A percentile compares a stretch with the other conserved stretches of the same genome.
These are phyloP conservation scores for Eutrema japonicum DNA, from an alignment of 345 rosid genomes.

Conservation along the genomic window DNA sequence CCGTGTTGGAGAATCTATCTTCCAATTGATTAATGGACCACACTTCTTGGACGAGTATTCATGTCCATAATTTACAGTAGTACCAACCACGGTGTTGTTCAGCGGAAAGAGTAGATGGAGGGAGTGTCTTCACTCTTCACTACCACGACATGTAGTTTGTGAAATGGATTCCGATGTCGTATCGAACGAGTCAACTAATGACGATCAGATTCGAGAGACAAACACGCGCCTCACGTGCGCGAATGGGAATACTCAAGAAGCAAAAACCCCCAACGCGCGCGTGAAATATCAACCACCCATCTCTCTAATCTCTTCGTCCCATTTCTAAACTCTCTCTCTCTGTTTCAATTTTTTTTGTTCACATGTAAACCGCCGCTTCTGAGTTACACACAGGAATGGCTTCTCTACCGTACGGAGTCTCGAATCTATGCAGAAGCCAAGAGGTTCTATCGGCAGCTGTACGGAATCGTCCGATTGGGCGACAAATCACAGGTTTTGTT, in stretches of 20 bases:
- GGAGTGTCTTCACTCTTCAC: too few relatives aligned
- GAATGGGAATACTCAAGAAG: not conserved
- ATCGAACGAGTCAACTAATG: too few relatives aligned
- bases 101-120: too few relatives aligned
- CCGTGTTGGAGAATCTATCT: too few relatives aligned
- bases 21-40: too few relatives aligned
- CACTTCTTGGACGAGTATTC: too few relatives aligned
- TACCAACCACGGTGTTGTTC: too few relatives aligned
- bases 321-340: too few relatives aligned
- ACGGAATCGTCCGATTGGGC: constrained; percentile 28
- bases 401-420: constrained; percentile 38
- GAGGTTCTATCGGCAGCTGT: constrained; percentile 22
- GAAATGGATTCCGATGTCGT: too few relatives aligned
- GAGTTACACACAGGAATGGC: constrained; percentile 32
- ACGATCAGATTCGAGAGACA: too few relatives aligned
- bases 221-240: constrained; percentile 9
- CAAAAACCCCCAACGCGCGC: constrained; percentile 6
- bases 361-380: constrained; percentile 15
- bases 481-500: constrained; percentile 14
- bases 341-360: not conserved
- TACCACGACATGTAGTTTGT: too few relatives aligned
- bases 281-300: constrained; percentile 35
- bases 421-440: constrained; percentile 34
- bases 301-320: constrained; percentile 11
- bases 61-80: too few relatives aligned